phyloP scores from a whole-genome alignment of 768 basidiomycete species.

The Lentinus tigrinus region DNA sequence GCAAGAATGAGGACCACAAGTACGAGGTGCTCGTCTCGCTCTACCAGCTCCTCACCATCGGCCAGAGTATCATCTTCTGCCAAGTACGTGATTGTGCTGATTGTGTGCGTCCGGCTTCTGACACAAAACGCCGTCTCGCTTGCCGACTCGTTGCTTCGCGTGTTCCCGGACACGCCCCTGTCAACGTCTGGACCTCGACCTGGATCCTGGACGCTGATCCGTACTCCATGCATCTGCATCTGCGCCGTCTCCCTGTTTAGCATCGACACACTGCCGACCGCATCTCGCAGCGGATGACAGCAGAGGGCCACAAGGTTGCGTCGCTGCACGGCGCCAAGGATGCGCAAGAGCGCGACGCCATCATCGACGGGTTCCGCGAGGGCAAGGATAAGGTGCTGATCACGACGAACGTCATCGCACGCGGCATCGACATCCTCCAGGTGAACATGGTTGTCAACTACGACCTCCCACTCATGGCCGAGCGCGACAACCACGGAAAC shows the following conservation, averaged over 20 bases:
- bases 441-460: constrained; percentile 99
- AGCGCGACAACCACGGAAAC: constrained; percentile 48
- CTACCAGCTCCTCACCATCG: constrained; percentile 89
- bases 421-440: constrained; percentile 97
- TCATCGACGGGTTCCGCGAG: constrained; percentile 94
- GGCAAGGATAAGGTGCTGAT: constrained; percentile 97
- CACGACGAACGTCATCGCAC: constrained; percentile 97
- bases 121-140: not conserved
- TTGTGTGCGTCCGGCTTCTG: not conserved
- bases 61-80: constrained; percentile 98
- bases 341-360: constrained; percentile 80
- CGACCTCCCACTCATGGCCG: constrained; percentile 85
- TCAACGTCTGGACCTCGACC: not conserved
- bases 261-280: constrained; percentile 90
- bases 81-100: constrained; percentile 50
- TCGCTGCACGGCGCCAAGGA: constrained; percentile 96
- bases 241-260: constrained; percentile 36
- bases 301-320: constrained; percentile 94
- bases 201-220: not conserved
- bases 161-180: not conserved
- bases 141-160: not conserved
- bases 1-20: constrained; percentile 86
- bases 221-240: not conserved
- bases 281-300: constrained; percentile 86
- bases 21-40: constrained; percentile 92